Evolutionary conservation across 139 green algal species (phyloP).

Genomic region (Chlorella sorokiniana): DNA sequence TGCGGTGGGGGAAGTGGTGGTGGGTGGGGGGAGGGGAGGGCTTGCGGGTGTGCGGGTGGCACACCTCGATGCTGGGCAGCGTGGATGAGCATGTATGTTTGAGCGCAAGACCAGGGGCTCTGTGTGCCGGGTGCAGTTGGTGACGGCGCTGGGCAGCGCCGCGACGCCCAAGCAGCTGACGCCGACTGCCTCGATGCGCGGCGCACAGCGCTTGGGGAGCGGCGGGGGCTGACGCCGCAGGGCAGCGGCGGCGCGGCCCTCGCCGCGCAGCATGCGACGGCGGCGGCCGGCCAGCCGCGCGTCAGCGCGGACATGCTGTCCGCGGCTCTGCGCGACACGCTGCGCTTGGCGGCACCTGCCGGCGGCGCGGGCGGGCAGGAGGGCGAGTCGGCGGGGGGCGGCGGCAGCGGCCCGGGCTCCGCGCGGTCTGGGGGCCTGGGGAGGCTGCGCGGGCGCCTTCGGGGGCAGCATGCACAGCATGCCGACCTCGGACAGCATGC

Average conservation of each 20-base stretch:
- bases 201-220: not conserved
- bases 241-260: not conserved
- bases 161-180: conserved; percentile 26
- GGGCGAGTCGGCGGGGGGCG: not conserved
- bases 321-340: conserved; percentile 28
- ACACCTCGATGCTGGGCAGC: no score
- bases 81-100: no score
- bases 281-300: not conserved
- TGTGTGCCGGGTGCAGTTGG: conserved; percentile 32
- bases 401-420: no score
- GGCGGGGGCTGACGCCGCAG: not conserved
- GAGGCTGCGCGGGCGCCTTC: not conserved
- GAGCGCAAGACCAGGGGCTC: not conserved
- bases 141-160: conserved; percentile 50
- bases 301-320: conserved; percentile 8
- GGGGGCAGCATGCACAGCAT: conserved; percentile 3
- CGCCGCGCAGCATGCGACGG: not conserved
- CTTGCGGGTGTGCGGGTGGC: no score
- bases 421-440: not conserved
- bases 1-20: no score
- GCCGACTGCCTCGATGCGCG: not conserved
- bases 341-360: not conserved
- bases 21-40: no score
- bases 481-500: conserved; percentile 14
- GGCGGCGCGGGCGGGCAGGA: not conserved